phyloP scores from a whole-genome alignment of 768 basidiomycete species.

The Termitomyces sp. region DNA sequence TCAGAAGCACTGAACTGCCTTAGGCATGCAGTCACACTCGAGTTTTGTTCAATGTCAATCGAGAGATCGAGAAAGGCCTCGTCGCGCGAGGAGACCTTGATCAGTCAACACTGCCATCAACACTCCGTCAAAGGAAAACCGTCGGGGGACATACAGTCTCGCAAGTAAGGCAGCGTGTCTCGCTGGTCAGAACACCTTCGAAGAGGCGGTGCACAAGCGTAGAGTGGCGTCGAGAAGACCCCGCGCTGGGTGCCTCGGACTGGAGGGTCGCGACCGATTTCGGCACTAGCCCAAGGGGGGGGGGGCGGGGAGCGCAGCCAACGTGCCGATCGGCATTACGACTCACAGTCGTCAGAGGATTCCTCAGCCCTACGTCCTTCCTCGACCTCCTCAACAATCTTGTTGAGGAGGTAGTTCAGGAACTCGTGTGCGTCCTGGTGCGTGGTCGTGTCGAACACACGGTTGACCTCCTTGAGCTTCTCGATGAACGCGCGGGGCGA shows the following conservation, averaged over 20 bases:
- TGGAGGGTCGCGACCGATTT: conserved; percentile 53
- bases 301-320: conserved; percentile 5
- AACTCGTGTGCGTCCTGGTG: conserved; percentile 99
- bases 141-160: conserved; percentile 67
- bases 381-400: conserved; percentile 89
- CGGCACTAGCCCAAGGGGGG: conserved; percentile 39
- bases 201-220: conserved; percentile 92
- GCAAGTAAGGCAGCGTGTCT: conserved; percentile 96
- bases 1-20: conserved; percentile 96
- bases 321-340: not conserved
- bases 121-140: conserved; percentile 5
- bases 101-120: conserved; percentile 2
- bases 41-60: conserved; percentile 98
- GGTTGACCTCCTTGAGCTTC: conserved; percentile 90
- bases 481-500: conserved; percentile 89
- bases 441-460: conserved; percentile 82
- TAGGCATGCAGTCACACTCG: conserved; percentile 92
- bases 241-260: conserved; percentile 39
- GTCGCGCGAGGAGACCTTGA: conserved; percentile 86
- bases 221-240: conserved; percentile 38
- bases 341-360: conserved; percentile 63
- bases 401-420: conserved; percentile 89
- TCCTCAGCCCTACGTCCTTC: conserved; percentile 46
- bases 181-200: conserved; percentile 91
- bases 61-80: conserved; percentile 98